Evolutionary conservation across 75 land plant genomes (phyloP).

Genomic region (Cunninghamia lanceolata): DNA sequence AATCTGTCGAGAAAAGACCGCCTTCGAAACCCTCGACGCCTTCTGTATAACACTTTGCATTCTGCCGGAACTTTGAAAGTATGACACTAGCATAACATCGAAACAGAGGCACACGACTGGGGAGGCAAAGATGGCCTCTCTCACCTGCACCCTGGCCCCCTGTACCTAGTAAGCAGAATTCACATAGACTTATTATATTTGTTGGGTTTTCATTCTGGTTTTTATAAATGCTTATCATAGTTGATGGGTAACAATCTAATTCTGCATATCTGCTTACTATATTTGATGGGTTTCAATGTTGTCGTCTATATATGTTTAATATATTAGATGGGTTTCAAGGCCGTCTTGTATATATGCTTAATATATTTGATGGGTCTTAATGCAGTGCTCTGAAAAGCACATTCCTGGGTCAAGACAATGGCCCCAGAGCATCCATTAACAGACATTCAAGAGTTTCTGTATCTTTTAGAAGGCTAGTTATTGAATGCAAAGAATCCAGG

Average conservation of each 20-base stretch:
- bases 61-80: too few species aligned
- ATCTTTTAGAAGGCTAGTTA: slow-evolving; percentile 25
- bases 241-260: neutral
- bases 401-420: neutral
- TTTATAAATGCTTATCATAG: neutral
- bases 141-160: neutral
- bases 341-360: neutral
- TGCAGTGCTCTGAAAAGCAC: neutral
- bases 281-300: neutral
- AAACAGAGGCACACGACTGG: neutral
- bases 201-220: too few species aligned
- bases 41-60: too few species aligned
- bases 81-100: neutral
- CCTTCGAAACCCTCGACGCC: too few species aligned
- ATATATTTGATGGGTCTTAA: neutral
- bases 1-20: too few species aligned
- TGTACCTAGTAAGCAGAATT: neutral
- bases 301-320: neutral
- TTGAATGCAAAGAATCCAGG: slow-evolving; percentile 94
- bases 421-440: neutral
- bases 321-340: neutral
- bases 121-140: neutral
- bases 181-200: too few species aligned
- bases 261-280: neutral
- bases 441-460: neutral